A percentile compares a stretch with the other conserved stretches of the same genome.
These are phyloP conservation scores for Kalmanozyma brasiliensis DNA, from an alignment of 1,284 basidiomycete species.

Conservation along the genomic window DNA sequence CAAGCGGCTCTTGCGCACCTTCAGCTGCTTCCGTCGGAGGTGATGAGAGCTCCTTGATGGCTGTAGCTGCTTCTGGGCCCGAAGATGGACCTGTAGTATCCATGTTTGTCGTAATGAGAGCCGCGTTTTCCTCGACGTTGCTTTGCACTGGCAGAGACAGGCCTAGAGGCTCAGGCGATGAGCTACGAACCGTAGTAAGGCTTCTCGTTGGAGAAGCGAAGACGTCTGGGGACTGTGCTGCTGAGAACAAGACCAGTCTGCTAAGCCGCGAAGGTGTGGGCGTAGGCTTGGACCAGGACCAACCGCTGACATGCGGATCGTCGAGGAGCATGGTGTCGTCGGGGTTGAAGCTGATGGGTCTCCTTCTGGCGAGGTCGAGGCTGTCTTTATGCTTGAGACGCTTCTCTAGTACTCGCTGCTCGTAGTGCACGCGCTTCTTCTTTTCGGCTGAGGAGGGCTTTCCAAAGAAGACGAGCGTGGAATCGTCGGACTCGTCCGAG, in stretches of 20 bases:
- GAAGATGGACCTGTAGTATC: no score
- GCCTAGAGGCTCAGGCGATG: slow-evolving; percentile 3
- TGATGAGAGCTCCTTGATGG: no score
- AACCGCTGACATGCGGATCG: slow-evolving; percentile 15
- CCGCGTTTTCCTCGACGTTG: not conserved
- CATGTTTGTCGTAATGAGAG: not conserved
- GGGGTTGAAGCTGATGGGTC: slow-evolving; percentile 48
- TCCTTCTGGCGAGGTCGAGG: slow-evolving; percentile 38
- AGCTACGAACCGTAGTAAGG: slow-evolving; percentile 6
- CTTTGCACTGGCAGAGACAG: not conserved
- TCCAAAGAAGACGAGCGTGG: slow-evolving; percentile 48
- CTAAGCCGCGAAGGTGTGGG: slow-evolving; percentile 12
- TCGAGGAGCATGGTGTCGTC: slow-evolving; percentile 51
- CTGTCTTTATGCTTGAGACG: slow-evolving; percentile 50
- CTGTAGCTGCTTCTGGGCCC: no score
- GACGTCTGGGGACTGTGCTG: not conserved
- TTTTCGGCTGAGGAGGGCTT: slow-evolving; percentile 45
- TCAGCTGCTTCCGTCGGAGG: no score
- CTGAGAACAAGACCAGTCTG: slow-evolving; percentile 11
- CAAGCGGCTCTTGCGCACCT: no score
- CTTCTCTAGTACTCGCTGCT: slow-evolving; percentile 40
- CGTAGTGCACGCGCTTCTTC: slow-evolving; percentile 49
- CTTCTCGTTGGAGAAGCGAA: slow-evolving; percentile 17
- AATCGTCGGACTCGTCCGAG: slow-evolving; percentile 41
- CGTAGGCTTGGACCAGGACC: slow-evolving; percentile 26